Evolutionary conservation across 1,139 yeast species (phyloP).

Genomic region (Torulaspora pretoriensis): DNA sequence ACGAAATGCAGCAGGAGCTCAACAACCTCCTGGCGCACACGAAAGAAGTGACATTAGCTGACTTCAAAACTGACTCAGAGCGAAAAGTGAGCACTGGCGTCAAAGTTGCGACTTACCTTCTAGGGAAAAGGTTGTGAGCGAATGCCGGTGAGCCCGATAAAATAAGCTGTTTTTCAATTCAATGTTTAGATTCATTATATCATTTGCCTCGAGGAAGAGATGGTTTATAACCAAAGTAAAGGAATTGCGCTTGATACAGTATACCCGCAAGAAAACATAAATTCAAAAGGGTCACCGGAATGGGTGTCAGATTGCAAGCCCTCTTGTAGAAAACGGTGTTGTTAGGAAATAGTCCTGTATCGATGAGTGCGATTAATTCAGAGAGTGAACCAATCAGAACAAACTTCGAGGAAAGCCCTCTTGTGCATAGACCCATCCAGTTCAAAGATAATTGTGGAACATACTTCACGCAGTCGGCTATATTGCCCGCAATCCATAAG

Average conservation of each 20-base stretch:
- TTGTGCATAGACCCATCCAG: constrained; percentile 34
- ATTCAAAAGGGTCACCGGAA: constrained; percentile 18
- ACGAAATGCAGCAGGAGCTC: constrained; percentile 58
- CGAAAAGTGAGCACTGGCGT: constrained; percentile 58
- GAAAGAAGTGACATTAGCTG: constrained; percentile 48
- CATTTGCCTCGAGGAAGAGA: constrained; percentile 20
- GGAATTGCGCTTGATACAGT: constrained; percentile 27
- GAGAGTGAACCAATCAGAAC: constrained; percentile 18
- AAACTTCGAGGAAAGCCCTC: constrained; percentile 30
- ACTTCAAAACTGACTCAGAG: constrained; percentile 58
- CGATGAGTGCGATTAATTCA: constrained; percentile 11
- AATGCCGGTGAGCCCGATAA: too few relatives aligned
- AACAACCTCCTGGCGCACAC: constrained; percentile 56
- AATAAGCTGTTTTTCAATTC: background rate
- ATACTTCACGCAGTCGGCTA: constrained; percentile 23
- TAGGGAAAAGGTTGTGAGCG: constrained; percentile 59
- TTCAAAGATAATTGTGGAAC: constrained; percentile 36
- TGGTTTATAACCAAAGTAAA: constrained; percentile 24
- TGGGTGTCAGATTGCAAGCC: constrained; percentile 28
- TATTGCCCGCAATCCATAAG: constrained; percentile 30
- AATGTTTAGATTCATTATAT: background rate
- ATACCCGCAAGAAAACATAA: constrained; percentile 18
- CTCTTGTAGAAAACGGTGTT: constrained; percentile 16
- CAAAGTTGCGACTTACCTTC: constrained; percentile 56
- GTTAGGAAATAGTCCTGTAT: constrained; percentile 3